These are phyloP conservation scores for Chlorociboria aeruginascens DNA, from an alignment of 495 filamentous ascomycete genomes.

Conservation along the genomic window DNA sequence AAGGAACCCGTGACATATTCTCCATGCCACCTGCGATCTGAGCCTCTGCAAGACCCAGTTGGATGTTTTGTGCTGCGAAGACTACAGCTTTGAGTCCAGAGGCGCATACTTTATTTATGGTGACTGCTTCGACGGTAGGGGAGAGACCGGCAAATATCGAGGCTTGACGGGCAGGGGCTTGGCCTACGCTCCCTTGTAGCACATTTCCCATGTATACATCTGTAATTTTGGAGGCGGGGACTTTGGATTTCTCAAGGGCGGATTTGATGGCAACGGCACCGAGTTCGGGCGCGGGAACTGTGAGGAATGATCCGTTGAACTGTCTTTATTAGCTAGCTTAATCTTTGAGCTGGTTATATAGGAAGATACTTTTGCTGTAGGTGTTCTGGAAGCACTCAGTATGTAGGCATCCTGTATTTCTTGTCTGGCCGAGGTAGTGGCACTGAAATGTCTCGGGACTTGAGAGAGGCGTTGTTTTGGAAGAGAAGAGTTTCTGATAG, in stretches of 20 bases:
- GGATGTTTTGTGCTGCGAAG: constrained; percentile 86
- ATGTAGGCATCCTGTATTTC: constrained; percentile 88
- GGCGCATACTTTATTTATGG: constrained; percentile 95
- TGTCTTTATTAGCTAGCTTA: constrained; percentile 21
- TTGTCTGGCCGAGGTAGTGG: constrained; percentile 41
- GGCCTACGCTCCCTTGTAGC: constrained; percentile 71
- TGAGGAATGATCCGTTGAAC: constrained; percentile 87
- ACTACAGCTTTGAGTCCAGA: constrained; percentile 87
- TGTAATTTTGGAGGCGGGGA: constrained; percentile 65
- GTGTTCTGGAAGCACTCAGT: constrained; percentile 74
- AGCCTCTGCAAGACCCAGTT: constrained; percentile 74
- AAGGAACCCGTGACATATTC: constrained; percentile 89
- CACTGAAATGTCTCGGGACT: constrained; percentile 54
- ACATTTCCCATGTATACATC: constrained; percentile 98
- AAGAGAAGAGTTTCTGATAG: constrained; percentile 5
- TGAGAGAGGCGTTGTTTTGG: constrained; percentile 29
- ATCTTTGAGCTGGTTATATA: not conserved
- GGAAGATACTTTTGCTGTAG: constrained; percentile 62
- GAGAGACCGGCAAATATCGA: constrained; percentile 78
- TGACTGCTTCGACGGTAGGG: constrained; percentile 65
- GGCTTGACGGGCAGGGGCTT: constrained; percentile 87
- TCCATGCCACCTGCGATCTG: constrained; percentile 94
- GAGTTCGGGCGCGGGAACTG: constrained; percentile 71
- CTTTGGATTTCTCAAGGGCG: constrained; percentile 67
- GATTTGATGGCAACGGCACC: constrained; percentile 83